Evolutionary conservation across 805 yeast genomes (phyloP).

Genomic region (Schwanniomyces pseudopolymorphus): DNA sequence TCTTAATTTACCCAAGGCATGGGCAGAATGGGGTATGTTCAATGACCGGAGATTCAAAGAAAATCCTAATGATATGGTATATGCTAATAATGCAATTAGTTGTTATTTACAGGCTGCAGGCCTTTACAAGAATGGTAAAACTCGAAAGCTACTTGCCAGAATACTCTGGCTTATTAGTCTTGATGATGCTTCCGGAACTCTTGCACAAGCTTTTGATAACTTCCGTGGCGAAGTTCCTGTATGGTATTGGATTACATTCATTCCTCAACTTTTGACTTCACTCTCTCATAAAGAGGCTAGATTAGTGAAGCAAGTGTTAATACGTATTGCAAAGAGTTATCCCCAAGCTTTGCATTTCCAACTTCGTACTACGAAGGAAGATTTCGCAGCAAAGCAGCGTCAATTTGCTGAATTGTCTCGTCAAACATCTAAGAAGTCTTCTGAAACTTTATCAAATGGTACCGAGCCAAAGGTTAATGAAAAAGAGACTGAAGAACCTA

Average conservation of each 20-base stretch:
- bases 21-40: conserved; percentile 99
- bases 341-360: conserved; percentile 98
- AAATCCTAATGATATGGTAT: conserved; percentile 72
- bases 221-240: conserved; percentile 96
- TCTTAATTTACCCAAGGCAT: conserved; percentile 90
- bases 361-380: conserved; percentile 91
- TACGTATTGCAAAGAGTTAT: conserved; percentile 90
- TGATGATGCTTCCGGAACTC: conserved; percentile 79
- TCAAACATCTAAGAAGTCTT: not conserved
- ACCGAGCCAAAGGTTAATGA: not conserved
- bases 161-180: conserved; percentile 90
- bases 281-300: conserved; percentile 89
- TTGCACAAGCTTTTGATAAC: conserved; percentile 84
- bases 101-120: conserved; percentile 98
- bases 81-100: conserved; percentile 91
- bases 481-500: not conserved
- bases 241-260: conserved; percentile 98
- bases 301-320: conserved; percentile 82
- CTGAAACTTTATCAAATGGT: conserved; percentile 1
- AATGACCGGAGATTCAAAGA: conserved; percentile 87
- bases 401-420: conserved; percentile 51
- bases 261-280: conserved; percentile 89
- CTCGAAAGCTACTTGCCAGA: conserved; percentile 83
- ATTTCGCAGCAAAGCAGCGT: conserved; percentile 80
- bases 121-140: conserved; percentile 86